Conservation (phyloP, 2,329 filamentous ascomycete species). For the Chrysoporthe austroafricana region DNA sequence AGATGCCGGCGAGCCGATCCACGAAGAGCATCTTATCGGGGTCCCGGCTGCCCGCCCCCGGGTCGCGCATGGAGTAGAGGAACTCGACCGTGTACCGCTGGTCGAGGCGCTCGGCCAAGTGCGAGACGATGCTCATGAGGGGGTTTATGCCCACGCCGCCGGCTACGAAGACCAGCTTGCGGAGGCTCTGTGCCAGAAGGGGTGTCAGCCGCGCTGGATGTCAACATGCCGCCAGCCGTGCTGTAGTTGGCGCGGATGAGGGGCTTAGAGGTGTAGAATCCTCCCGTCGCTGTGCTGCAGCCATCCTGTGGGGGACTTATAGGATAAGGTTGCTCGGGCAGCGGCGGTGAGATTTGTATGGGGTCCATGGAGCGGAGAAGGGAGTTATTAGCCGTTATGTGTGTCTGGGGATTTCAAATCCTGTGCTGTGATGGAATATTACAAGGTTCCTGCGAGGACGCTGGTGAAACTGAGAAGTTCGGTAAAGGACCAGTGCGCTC, state of each 20-base stretch:
- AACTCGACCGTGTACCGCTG: slow-evolving; percentile 54
- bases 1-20: slow-evolving; percentile 49
- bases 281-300: too few species aligned
- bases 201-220: too few species aligned
- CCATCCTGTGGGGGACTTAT: too few species aligned
- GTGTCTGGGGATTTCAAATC: too few species aligned
- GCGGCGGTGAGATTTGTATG: too few species aligned
- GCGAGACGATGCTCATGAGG: slow-evolving; percentile 72
- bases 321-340: too few species aligned
- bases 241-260: background rate
- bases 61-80: slow-evolving; percentile 62
- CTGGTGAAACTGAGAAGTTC: too few species aligned
- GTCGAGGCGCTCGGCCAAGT: slow-evolving; percentile 50
- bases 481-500: too few species aligned
- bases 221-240: background rate
- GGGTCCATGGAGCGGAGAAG: too few species aligned
- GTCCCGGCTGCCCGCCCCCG: slow-evolving; percentile 31
- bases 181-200: slow-evolving; percentile 12
- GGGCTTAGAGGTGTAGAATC: background rate
- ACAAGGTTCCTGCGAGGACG: too few species aligned
- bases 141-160: slow-evolving; percentile 86
- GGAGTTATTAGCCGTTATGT: too few species aligned
- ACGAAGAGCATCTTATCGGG: slow-evolving; percentile 54
- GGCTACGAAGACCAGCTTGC: slow-evolving; percentile 73
- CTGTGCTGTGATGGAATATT: too few species aligned